Evolutionary conservation across 306 rosid species (phyloP), one percentile per base, ranked within the genome.

Genomic region (Parietaria judaica): DNA sequence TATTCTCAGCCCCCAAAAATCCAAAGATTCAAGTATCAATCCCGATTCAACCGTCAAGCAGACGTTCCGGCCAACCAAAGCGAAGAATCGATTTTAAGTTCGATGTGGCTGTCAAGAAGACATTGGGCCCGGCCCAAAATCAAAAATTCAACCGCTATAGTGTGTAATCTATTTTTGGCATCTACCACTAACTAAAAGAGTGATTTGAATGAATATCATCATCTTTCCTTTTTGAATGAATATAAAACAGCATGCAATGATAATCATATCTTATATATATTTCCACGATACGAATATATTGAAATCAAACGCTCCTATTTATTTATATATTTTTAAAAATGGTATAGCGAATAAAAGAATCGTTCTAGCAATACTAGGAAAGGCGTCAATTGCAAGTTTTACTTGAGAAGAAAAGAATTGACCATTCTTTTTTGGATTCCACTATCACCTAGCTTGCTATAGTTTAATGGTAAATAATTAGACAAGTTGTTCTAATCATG

Each of bases 271-370:
- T 67, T 23, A 23, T 23, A 23, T 23, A 23, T 79, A 77, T 76
- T 73, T 81, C 43, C 56, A 70, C 7, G 90, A 84, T 80, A 77
- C 83, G 94, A 83, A 83, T 79, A 83, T 87, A 70, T 71, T 63
- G 74, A 74, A 74, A 74, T 67, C 68, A 16, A n/a, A 58, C 7
- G 38, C 2, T 13, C 14, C 7, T 15, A 41, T 58, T 58, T 58
- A 14, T 58, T 11, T 57, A 31, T 35, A 9, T 2, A 58, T 23
- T 23, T 23, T 23, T 23, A 23, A 0, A 23, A 23, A 23, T 23
- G 31, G 31, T 23, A 23, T 23, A 37, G 9, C 15, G 48, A 58
- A 58, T 58, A 58, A 39, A 38, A 39, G 51, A 39, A 59, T 59
- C 63, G 8, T 59, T 59, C 35, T 59, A 8, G 36, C 49, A 59